Percentiles rank a stretch among this genome's conserved stretches.
These are phyloP conservation scores for Claviceps sp. DNA, from an alignment of 2,329 filamentous ascomycete genomes.

Conservation along the genomic window DNA sequence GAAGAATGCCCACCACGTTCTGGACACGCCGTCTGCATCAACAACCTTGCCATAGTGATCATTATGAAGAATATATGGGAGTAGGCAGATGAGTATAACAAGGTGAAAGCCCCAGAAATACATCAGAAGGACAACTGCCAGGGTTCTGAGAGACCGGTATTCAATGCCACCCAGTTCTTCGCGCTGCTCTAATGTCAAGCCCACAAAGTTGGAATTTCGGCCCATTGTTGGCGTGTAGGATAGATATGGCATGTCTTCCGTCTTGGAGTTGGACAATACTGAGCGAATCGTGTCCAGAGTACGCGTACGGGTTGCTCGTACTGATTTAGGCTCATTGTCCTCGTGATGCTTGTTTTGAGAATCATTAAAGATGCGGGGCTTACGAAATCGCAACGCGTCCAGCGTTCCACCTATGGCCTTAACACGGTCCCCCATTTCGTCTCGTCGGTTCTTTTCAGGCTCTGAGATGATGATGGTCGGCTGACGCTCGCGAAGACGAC, in stretches of 20 bases:
- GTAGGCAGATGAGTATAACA: constrained; percentile 56
- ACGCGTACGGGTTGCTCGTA: constrained; percentile 23
- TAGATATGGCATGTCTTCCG: constrained; percentile 68
- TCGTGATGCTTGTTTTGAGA: constrained; percentile 26
- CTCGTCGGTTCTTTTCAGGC: constrained; percentile 29
- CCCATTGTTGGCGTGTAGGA: constrained; percentile 89
- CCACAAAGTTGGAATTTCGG: constrained; percentile 84
- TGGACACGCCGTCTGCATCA: constrained; percentile 44
- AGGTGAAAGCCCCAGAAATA: constrained; percentile 81
- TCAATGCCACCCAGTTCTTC: constrained; percentile 95
- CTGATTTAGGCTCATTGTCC: constrained; percentile 14
- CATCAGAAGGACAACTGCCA: constrained; percentile 60
- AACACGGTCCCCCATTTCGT: constrained; percentile 28
- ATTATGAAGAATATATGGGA: constrained; percentile 66
- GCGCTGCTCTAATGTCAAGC: constrained; percentile 76
- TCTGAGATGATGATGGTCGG: constrained; percentile 56
- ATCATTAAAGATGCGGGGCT: constrained; percentile 25
- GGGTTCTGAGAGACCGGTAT: constrained; percentile 78
- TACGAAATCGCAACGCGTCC: constrained; percentile 29
- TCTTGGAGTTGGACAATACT: constrained; percentile 38
- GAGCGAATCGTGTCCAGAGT: constrained; percentile 48
- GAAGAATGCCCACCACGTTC: constrained; percentile 86
- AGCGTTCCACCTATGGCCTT: constrained; percentile 27
- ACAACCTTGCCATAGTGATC: constrained; percentile 52
- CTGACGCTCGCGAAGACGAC: constrained; percentile 23